Base-by-base conservation (phyloP, 352 stramenopile genomes). In the Peronospora belbahrii region DNA sequence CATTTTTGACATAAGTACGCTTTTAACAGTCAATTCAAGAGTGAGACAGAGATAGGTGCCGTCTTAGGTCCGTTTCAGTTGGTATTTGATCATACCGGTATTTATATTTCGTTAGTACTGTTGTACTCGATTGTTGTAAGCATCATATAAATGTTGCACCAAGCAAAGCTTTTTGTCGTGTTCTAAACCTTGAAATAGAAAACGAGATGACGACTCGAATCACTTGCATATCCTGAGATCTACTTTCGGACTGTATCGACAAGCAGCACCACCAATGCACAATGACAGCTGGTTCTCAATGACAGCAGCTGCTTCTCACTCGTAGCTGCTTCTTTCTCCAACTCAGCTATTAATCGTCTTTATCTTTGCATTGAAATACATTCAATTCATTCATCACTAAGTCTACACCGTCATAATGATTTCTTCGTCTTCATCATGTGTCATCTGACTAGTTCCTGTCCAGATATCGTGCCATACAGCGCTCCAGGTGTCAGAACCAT, bases 331-430 rank as follows among this genome's bases (percentile, higher is more conserved):
- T 15, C 27, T 2, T 65, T n/a, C 43, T 23, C 42, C 56, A 14
- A 45, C 22, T 35, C 35, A 34, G 25, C 60, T 7, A 27, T 27
- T 7, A 48, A 25, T 6, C 22, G 24, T 35, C n/a, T n/a, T n/a
- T 18, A 38, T 0, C 5, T 36, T 31, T 39, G 31, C 22, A 45
- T 36, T 45, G 45, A 38, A 48, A 48, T 37, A 30, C 27, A 50
- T 44, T 54, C 40, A 56, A 56, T 57, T n/a, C n/a, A 7, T 58
- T 33, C 34, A 33, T 18, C 20, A 37, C 40, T 57, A 44, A 50
- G 52, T 61, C 52, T 80, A 88, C 34, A 91, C 76, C 14, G 76
- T 91, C 70, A 91, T 91, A 46, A 88, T 79, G 19, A 91, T 62
- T 54, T 91, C 80, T 14, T 70, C 76, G 27, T 88, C 75, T 28